Base-by-base conservation (phyloP, 495 filamentous ascomycete genomes). In the Penicillium antarcticum region DNA sequence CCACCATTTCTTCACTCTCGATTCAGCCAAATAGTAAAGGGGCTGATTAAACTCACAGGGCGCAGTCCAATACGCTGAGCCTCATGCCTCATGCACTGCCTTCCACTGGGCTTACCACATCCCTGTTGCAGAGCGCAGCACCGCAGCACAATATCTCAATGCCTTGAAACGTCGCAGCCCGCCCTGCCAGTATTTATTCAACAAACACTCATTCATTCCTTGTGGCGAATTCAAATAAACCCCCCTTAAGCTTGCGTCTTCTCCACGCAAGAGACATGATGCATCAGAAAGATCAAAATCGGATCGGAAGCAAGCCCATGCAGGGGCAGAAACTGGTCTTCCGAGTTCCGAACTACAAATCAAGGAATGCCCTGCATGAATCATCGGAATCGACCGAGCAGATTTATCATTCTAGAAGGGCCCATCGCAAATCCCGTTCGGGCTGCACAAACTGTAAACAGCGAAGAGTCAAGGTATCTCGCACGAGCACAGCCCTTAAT, bases 391-490 rank as follows among this genome's bases (percentile, higher is more conserved):
- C 31, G 12, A 37, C 33, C 17, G 58, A 53, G 12, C 54, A 40
- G 36, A 56, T 61, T 48, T 70, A 61, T 43, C 66, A 72, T 46
- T 32, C 69, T 37, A 66, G 68, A 14, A 60, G 66, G 26, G 34
- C 66, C 4, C 76, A 76, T 57, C 69, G 66, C 45, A 73, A 73
- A 54, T 80, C 76, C 23, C 70, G 74, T 21, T 62, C 40, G 41
- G 75, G 77, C 14, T 79, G 76, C 51, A 55, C 59, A 34, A 74
- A 72, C 49, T 80, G 76, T 56, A 80, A 79, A 55, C 65, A 72
- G 23, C 61, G 75, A 32, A 63, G 68, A 51, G 62, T 80, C 41
- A 80, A 80, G 66, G 75, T 78, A 68, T 17, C 39, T 56, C 14
- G 32, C 38, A 29, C 40, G 18, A 16, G 19, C 24, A 10, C 10